Percentiles rank a stretch among this genome's conserved stretches.
These are phyloP conservation scores for Solanum sitiens DNA, from an alignment of 257 asterid genomes.

Conservation along the genomic window DNA sequence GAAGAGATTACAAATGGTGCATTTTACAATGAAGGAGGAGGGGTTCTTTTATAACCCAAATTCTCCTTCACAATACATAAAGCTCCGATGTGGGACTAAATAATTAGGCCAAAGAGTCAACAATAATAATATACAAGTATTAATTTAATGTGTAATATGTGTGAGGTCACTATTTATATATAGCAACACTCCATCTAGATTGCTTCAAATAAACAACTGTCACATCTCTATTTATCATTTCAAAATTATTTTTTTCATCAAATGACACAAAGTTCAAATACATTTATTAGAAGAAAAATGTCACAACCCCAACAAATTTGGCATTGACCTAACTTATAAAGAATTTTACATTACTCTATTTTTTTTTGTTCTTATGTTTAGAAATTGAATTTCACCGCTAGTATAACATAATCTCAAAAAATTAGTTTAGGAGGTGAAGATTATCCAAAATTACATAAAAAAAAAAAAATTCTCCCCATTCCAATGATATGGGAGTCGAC, in stretches of 20 bases:
- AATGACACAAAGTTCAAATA: neutral
- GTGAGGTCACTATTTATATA: neutral
- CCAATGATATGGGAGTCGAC: neutral
- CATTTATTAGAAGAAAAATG: neutral
- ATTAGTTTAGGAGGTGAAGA: fast-evolving
- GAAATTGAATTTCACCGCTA: neutral
- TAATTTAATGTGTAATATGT: neutral
- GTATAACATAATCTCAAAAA: neutral
- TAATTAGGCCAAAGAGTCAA: no score
- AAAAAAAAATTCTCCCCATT: neutral
- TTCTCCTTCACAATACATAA: no score
- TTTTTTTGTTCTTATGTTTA: neutral
- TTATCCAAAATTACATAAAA: neutral
- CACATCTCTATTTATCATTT: neutral
- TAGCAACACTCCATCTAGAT: neutral
- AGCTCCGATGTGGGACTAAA: no score
- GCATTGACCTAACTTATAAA: neutral
- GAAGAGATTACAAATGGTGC: no score
- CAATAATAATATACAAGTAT: neutral
- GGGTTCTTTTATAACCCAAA: no score
- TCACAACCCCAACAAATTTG: neutral
- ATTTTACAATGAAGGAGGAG: no score
- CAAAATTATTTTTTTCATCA: neutral
- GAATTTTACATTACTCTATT: neutral
- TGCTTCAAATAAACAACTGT: neutral